Evolutionary conservation across 2,329 filamentous ascomycete species (phyloP).

Genomic region (Dactylellina drechsleri): DNA sequence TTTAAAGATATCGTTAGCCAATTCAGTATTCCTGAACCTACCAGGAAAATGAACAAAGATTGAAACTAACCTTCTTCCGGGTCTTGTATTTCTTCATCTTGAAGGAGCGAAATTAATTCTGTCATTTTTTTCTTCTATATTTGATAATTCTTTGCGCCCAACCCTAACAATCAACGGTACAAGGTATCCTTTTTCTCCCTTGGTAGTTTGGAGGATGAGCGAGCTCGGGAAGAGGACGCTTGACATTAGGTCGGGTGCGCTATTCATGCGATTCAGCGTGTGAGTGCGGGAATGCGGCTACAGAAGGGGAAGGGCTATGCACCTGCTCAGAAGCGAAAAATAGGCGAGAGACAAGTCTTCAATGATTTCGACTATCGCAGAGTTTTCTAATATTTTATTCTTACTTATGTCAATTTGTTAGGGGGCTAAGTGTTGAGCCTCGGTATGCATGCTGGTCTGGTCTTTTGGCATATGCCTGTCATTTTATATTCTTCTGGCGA

Average conservation of each 20-base stretch:
- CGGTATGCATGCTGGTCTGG: conserved; percentile 17
- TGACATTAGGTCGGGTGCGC: conserved; percentile 19
- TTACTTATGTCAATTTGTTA: not conserved
- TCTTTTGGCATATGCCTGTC: not conserved
- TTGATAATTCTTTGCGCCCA: not conserved
- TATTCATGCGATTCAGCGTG: not conserved
- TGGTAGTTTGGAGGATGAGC: too few relatives aligned
- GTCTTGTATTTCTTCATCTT: conserved; percentile 67
- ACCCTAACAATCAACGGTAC: too few relatives aligned
- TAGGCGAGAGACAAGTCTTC: conserved; percentile 45
- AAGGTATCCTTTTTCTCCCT: too few relatives aligned
- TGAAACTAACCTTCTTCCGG: conserved; percentile 69
- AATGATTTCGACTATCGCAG: conserved; percentile 17
- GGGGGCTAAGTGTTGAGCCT: conserved; percentile 23
- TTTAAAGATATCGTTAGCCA: too few relatives aligned
- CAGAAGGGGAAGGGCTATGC: conserved; percentile 1
- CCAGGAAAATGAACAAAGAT: not conserved
- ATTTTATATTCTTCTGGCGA: conserved; percentile 12
- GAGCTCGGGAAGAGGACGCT: not conserved
- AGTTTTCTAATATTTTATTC: conserved; percentile 18
- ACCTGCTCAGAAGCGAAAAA: conserved; percentile 54
- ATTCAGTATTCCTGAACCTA: not conserved
- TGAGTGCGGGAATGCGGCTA: not conserved
- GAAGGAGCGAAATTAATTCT: conserved; percentile 59
- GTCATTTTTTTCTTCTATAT: conserved; percentile 7